Evolutionary conservation across 2,329 filamentous ascomycete genomes (phyloP).

Genomic region (Ramularia endophylla): DNA sequence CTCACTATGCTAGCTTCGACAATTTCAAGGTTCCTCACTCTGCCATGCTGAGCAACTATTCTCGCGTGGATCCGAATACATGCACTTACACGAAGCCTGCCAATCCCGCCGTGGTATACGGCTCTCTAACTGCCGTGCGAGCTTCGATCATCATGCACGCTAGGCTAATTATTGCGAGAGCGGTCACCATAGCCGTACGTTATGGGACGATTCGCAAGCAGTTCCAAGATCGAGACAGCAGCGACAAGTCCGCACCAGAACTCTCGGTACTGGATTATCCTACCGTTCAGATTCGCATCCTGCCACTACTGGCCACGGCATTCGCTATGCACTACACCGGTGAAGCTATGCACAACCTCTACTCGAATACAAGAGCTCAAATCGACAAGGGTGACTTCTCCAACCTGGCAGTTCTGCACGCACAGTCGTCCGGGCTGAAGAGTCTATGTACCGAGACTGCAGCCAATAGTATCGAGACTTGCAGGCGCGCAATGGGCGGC

Average conservation of each 20-base stretch:
- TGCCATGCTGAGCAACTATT: constrained; percentile 47
- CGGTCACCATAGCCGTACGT: constrained; percentile 48
- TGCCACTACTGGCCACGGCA: constrained; percentile 49
- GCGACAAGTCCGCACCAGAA: constrained; percentile 32
- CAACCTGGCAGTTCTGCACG: constrained; percentile 47
- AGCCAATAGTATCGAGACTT: constrained; percentile 51
- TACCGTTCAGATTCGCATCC: constrained; percentile 49
- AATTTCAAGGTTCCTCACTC: constrained; percentile 42
- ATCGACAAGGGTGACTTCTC: constrained; percentile 48
- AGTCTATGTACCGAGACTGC: constrained; percentile 49
- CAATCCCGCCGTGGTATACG: constrained; percentile 46
- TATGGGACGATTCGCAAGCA: constrained; percentile 47
- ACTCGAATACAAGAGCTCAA: constrained; percentile 39
- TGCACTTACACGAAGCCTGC: constrained; percentile 42
- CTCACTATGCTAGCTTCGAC: no score
- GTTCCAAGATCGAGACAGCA: constrained; percentile 45
- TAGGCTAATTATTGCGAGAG: constrained; percentile 46
- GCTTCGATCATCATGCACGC: constrained; percentile 46
- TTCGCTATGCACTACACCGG: constrained; percentile 46
- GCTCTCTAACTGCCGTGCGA: constrained; percentile 45
- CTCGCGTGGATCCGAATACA: constrained; percentile 41
- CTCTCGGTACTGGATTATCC: constrained; percentile 48
- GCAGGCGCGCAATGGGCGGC: constrained; percentile 48
- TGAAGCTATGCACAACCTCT: constrained; percentile 47
- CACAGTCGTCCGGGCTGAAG: constrained; percentile 49